phyloP scores from a whole-genome alignment of 495 filamentous ascomycete genomes.

The Tuber umbilicatum region DNA sequence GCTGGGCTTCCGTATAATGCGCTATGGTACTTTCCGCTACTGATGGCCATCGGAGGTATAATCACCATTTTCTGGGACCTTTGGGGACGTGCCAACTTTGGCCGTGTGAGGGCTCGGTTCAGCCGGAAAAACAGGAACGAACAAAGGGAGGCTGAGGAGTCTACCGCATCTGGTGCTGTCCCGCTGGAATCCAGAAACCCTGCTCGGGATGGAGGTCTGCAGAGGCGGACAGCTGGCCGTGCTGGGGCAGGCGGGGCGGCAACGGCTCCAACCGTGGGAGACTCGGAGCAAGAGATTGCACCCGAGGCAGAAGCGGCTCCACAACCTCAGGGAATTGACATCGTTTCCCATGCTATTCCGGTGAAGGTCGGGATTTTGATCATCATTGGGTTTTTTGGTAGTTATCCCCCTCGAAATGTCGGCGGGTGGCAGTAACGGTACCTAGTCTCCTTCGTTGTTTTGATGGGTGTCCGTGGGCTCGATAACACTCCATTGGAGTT shows the following conservation, averaged over 20 bases:
- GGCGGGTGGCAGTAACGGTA: neutral
- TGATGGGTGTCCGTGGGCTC: conserved; percentile 56
- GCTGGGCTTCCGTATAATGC: conserved; percentile 70
- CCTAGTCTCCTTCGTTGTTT: conserved; percentile 51
- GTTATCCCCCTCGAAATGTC: neutral
- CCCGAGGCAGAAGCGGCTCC: neutral
- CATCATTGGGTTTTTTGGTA: conserved; percentile 52
- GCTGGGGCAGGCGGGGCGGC: neutral
- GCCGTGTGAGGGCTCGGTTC: conserved; percentile 31
- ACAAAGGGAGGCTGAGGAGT: conserved; percentile 17
- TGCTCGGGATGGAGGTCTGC: neutral
- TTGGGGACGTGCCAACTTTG: conserved; percentile 47
- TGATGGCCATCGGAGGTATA: conserved; percentile 57
- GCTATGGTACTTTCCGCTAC: conserved; percentile 73
- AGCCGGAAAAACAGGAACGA: conserved; percentile 12
- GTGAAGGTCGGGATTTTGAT: conserved; percentile 32
- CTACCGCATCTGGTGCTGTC: neutral
- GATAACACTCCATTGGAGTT: conserved; percentile 48
- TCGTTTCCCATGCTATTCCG: conserved; percentile 26
- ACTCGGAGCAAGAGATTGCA: neutral
- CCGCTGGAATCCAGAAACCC: conserved; percentile 9
- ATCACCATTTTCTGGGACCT: conserved; percentile 58
- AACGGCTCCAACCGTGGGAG: neutral
- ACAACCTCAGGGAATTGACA: conserved; percentile 17
- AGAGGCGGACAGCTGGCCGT: conserved; percentile 4